These are phyloP conservation scores for Umbelopsis isabellina DNA, from an alignment of 192 early-diverging fungal species.

Conservation along the genomic window DNA sequence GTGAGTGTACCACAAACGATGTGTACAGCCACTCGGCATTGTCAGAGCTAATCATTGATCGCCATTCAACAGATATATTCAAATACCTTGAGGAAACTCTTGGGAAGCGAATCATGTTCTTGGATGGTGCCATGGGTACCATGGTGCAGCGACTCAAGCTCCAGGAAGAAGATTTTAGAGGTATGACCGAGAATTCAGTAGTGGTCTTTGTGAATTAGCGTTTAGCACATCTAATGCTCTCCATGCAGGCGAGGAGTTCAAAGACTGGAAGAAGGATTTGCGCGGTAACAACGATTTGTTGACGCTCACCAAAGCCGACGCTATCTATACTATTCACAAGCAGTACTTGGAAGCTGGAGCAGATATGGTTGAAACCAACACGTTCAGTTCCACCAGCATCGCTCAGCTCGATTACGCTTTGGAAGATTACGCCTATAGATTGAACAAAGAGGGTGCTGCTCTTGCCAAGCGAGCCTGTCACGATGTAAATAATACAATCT, in stretches of 20 bases:
- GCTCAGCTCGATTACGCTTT: slow-evolving; percentile 91
- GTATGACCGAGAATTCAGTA: slow-evolving; percentile 29
- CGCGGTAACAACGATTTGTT: slow-evolving; percentile 97
- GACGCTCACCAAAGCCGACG: slow-evolving; percentile 87
- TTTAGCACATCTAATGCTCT: neutral
- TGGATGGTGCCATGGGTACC: slow-evolving; percentile 97
- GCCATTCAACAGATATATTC: slow-evolving; percentile 39
- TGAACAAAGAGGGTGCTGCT: slow-evolving; percentile 90
- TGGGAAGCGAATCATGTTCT: slow-evolving; percentile 88
- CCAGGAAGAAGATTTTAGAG: slow-evolving; percentile 85
- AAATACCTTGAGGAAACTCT: slow-evolving; percentile 79
- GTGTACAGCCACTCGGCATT: neutral
- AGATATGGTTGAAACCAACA: slow-evolving; percentile 96
- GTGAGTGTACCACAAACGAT: neutral
- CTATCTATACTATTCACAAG: slow-evolving; percentile 88
- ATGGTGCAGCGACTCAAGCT: slow-evolving; percentile 86
- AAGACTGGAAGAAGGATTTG: slow-evolving; percentile 81
- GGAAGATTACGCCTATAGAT: slow-evolving; percentile 85
- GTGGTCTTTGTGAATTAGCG: neutral
- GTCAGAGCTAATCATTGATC: neutral
- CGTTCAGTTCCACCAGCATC: slow-evolving; percentile 91
- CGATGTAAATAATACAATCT: slow-evolving; percentile 47
- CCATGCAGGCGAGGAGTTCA: slow-evolving; percentile 72
- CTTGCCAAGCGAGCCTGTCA: slow-evolving; percentile 85
- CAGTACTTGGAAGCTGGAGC: slow-evolving; percentile 90